These are phyloP conservation scores for Lactarius pseudohatsudake DNA, from an alignment of 768 basidiomycete species.

Conservation along the genomic window DNA sequence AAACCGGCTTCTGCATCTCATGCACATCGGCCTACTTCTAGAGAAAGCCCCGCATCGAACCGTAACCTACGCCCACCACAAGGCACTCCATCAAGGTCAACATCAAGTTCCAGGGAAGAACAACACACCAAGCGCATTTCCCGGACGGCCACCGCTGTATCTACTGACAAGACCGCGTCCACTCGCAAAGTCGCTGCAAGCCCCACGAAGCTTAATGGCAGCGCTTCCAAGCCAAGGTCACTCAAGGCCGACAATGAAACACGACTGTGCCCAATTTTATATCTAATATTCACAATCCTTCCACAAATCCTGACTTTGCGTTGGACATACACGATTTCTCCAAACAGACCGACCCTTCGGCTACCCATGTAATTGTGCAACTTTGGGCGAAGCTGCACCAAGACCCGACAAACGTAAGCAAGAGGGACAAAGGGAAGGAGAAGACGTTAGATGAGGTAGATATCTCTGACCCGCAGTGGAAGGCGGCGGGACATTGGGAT, in stretches of 20 bases:
- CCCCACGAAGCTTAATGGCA: conserved; percentile 8
- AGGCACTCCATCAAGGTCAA: conserved; percentile 1
- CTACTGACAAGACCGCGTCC: conserved; percentile 8
- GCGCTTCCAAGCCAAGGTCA: conserved; percentile 14
- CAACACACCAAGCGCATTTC: conserved; percentile 10
- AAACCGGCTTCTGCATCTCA: conserved; percentile 11
- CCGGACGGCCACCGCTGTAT: neutral
- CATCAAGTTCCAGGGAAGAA: conserved; percentile 12
- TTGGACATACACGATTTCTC: conserved; percentile 62
- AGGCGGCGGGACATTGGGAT: conserved; percentile 64
- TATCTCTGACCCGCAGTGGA: conserved; percentile 49
- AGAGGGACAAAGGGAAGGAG: conserved; percentile 24
- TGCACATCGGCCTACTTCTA: conserved; percentile 12
- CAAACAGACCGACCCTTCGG: conserved; percentile 52
- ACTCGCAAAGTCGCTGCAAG: conserved; percentile 6
- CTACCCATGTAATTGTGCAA: conserved; percentile 52
- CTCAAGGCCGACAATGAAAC: conserved; percentile 20
- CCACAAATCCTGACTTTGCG: conserved; percentile 76
- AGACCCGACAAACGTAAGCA: conserved; percentile 12
- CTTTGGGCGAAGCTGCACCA: conserved; percentile 50
- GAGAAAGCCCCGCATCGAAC: conserved; percentile 15
- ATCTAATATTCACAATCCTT: conserved; percentile 77
- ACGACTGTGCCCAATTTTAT: conserved; percentile 60
- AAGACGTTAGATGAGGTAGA: conserved; percentile 21
- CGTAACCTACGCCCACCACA: conserved; percentile 12